Evolutionary conservation across 345 rosid genomes (phyloP).

Genomic region (Acer yangbiense): DNA sequence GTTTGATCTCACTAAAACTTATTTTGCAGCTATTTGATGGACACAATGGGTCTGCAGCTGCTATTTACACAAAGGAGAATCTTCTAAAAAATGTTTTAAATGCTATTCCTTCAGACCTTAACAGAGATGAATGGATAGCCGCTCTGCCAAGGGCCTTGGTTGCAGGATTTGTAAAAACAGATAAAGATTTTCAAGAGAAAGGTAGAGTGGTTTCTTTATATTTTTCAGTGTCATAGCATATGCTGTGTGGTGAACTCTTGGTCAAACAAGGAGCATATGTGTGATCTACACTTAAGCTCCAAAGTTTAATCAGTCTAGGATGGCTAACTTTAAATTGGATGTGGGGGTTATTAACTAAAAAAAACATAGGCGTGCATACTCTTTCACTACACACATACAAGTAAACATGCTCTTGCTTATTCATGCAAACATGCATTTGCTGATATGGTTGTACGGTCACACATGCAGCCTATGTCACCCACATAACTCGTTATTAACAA

Average conservation of each 20-base stretch:
- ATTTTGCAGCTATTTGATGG: constrained; percentile 93
- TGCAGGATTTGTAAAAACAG: constrained; percentile 98
- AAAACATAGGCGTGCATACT: not conserved
- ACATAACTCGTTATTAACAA: not conserved
- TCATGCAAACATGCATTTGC: not conserved
- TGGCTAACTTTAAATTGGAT: not conserved
- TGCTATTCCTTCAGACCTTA: constrained; percentile 86
- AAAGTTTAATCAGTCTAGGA: constrained; percentile 2
- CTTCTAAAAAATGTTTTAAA: constrained; percentile 76
- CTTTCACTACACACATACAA: not conserved
- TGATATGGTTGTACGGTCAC: not conserved
- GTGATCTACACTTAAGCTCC: not conserved
- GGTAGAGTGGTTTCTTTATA: constrained; percentile 40
- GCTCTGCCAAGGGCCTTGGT: constrained; percentile 97
- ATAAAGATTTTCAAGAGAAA: constrained; percentile 88
- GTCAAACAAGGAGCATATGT: not conserved
- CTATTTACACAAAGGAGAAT: constrained; percentile 92
- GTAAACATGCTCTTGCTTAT: not conserved
- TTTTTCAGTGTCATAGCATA: not conserved
- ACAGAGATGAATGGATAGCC: constrained; percentile 89
- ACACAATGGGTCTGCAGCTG: constrained; percentile 97
- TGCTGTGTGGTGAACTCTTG: not conserved
- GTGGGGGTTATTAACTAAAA: not conserved
- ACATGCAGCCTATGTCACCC: not conserved
- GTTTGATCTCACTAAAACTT: constrained; percentile 17